Evolutionary conservation across 441 rosid species (phyloP).

Genomic region (Adansonia grandidieri): DNA sequence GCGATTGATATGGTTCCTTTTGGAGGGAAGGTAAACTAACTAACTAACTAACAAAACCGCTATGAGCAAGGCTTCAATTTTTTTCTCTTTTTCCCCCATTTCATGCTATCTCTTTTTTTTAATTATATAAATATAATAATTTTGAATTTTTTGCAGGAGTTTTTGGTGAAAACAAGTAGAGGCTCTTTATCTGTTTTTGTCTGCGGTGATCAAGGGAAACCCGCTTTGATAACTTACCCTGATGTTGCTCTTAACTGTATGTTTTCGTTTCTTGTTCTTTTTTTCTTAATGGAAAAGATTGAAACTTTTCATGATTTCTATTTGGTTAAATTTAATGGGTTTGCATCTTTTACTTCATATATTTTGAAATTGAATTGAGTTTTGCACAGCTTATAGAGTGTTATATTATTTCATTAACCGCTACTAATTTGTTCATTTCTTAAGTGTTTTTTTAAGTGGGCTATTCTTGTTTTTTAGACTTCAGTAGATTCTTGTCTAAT

Average conservation of each 20-base stretch:
- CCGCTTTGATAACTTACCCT: conserved; percentile 81
- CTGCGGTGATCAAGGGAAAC: conserved; percentile 80
- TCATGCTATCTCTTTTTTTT: neutral
- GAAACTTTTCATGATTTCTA: neutral
- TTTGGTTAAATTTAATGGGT: conserved; percentile 19
- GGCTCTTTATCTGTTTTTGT: conserved; percentile 75
- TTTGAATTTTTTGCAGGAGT: conserved; percentile 50
- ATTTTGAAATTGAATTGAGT: conserved; percentile 16
- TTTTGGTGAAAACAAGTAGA: conserved; percentile 70
- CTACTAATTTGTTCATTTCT: neutral
- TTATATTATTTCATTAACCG: neutral
- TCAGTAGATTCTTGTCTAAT: conserved; percentile 10
- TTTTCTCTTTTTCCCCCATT: conserved; percentile 1
- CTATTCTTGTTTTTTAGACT: neutral
- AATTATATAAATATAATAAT: conserved; percentile 15
- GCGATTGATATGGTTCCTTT: conserved; percentile 62
- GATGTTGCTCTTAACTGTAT: conserved; percentile 88
- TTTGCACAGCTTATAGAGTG: neutral
- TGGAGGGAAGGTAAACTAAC: conserved; percentile 65
- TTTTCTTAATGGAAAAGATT: neutral
- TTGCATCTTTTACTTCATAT: conserved; percentile 1
- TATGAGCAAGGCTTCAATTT: neutral
- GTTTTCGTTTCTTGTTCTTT: conserved; percentile 26
- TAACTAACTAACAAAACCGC: conserved; percentile 28
- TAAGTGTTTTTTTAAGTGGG: neutral